These are phyloP conservation scores for Albophoma yamanashiensis DNA, from an alignment of 2,329 filamentous ascomycete species.

Conservation along the genomic window DNA sequence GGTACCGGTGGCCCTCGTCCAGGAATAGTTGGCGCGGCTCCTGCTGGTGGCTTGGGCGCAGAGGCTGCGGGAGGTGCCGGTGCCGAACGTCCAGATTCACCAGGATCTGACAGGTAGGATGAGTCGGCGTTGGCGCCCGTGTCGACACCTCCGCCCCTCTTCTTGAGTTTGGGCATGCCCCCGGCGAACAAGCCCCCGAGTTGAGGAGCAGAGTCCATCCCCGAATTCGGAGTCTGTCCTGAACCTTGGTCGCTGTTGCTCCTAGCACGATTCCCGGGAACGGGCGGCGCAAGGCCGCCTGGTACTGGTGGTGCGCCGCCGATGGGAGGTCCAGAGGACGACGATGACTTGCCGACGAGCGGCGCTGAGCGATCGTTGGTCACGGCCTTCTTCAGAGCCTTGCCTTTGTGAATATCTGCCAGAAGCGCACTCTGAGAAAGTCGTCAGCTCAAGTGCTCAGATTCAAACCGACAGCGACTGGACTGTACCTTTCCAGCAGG, in stretches of 20 bases:
- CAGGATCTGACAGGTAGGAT: conserved; percentile 74
- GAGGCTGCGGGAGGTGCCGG: conserved; percentile 37
- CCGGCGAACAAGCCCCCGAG: conserved; percentile 82
- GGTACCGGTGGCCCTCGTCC: conserved; percentile 28
- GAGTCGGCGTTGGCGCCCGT: conserved; percentile 51
- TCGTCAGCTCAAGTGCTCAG: conserved; percentile 5
- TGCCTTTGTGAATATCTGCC: conserved; percentile 77
- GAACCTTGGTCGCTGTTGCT: conserved; percentile 72
- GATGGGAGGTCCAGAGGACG: conserved; percentile 45
- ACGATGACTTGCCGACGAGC: conserved; percentile 31
- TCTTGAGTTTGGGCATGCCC: conserved; percentile 91
- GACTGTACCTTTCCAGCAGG: conserved; percentile 48
- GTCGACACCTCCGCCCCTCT: conserved; percentile 69
- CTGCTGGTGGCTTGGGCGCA: conserved; percentile 50
- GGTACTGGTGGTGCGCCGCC: conserved; percentile 72
- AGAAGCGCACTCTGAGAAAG: conserved; percentile 65
- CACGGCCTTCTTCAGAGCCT: conserved; percentile 68
- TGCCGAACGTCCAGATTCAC: conserved; percentile 17
- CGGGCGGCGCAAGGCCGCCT: conserved; percentile 59
- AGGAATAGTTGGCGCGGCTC: conserved; percentile 48
- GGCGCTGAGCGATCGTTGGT: conserved; percentile 92
- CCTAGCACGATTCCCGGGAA: conserved; percentile 59
- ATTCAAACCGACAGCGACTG: too few species aligned
- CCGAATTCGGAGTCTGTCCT: conserved; percentile 27
- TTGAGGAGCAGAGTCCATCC: conserved; percentile 59